Conservation (phyloP, 768 basidiomycete genomes). For the Cubamyces sp. region DNA sequence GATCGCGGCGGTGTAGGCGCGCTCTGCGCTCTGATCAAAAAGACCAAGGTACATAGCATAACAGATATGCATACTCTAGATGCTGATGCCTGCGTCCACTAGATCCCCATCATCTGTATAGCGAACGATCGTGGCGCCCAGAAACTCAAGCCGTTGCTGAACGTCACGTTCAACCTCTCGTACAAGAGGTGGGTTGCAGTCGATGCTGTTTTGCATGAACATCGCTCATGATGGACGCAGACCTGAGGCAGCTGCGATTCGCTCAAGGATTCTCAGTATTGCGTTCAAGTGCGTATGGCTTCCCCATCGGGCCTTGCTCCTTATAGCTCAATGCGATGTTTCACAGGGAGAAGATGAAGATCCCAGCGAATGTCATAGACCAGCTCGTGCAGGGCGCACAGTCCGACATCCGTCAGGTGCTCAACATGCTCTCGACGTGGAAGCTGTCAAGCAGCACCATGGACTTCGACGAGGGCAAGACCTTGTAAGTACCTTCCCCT, state of each 20-base stretch:
- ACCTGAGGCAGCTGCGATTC: constrained; percentile 73
- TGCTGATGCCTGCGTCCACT: not conserved
- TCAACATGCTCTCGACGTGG: constrained; percentile 99
- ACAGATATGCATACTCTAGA: not conserved
- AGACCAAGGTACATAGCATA: constrained; percentile 67
- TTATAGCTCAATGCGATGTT: not conserved
- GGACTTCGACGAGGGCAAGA: constrained; percentile 90
- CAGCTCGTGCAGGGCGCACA: constrained; percentile 88
- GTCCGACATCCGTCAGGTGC: constrained; percentile 95
- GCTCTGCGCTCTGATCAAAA: constrained; percentile 88
- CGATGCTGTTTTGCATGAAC: not conserved
- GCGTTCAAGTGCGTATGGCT: constrained; percentile 73
- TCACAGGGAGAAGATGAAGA: constrained; percentile 85
- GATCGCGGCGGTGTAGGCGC: constrained; percentile 97
- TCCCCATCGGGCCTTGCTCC: not conserved
- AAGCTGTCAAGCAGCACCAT: constrained; percentile 80
- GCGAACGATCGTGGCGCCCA: constrained; percentile 88
- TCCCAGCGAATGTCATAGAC: constrained; percentile 91
- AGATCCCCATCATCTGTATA: constrained; percentile 98
- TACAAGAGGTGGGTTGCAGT: constrained; percentile 71
- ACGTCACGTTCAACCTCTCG: constrained; percentile 71
- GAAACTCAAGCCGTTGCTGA: constrained; percentile 86
- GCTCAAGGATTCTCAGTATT: constrained; percentile 88
- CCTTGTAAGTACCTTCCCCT: constrained; percentile 61
- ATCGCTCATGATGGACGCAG: constrained; percentile 42